Base-by-base conservation (phyloP, 768 basidiomycete species). In the Boletus subparvulus region DNA sequence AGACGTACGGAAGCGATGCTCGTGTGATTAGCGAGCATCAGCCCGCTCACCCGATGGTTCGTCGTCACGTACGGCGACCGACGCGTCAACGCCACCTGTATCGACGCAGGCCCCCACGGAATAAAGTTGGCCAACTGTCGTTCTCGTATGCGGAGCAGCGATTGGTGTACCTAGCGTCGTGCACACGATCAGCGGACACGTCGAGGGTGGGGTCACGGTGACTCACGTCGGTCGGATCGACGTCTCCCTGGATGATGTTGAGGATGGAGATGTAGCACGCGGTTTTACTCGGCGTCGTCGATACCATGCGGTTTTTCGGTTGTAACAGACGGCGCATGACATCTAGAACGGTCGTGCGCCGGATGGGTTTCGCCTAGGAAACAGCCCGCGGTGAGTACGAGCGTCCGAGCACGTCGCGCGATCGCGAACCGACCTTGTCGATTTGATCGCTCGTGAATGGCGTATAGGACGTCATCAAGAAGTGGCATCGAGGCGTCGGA, bases 21-120 rank as follows among this genome's bases (percentile, higher is more conserved):
- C n/a, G 97, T 99, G 71, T 99, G 97, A 65, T 99, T 99, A 11
- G 95, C 97, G 48, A 99, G 83, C 97, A 99, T 98, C 49, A 99
- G 80, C 0, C 96, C 96, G 70, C 95, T 98, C 54, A 98, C 95
- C 13, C 95, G 88, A 72, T 99, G 94, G 65, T 88, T 90, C 39
- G 90, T 86, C 6, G 85, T 80, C 51, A 97, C 77, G 67, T 96
- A 96, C 7, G 94, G 94, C 16, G 92, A 94, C 64, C 84, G 87
- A 55, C 92, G 86, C 2, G 95, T 97, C 57, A 98, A 75, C 6
- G 97, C 96, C 8, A 99, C 96, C 74, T 99, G 97, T 65, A 97
- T 96, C 36, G 94, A 95, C 6, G 95, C 95, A 1, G 97, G 97
- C 13, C 97, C 97, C 97, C 97, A 99, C 7, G 97, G 97, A 60